Percentiles rank a stretch among this genome's conserved stretches.
These are phyloP conservation scores for Rhodocollybia butyracea DNA, from an alignment of 768 basidiomycete genomes.

Conservation along the genomic window DNA sequence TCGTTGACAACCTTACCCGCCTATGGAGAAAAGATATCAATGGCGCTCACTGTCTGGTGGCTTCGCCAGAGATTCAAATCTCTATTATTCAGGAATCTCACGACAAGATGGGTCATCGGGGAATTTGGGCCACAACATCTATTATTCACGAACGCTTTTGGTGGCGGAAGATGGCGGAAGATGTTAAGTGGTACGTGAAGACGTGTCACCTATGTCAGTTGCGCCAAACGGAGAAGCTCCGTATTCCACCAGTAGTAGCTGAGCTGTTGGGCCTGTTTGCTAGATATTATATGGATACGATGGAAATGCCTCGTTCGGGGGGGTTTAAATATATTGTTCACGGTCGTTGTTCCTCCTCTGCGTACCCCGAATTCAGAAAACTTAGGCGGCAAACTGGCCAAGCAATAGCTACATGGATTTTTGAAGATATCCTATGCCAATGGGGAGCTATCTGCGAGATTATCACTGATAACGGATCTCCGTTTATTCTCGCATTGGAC, in stretches of 20 bases:
- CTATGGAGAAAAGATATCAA: neutral
- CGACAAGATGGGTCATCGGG: conserved; percentile 10
- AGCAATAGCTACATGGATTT: conserved; percentile 21
- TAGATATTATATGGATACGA: conserved; percentile 24
- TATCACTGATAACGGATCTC: conserved; percentile 28
- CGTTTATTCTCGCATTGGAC: conserved; percentile 15
- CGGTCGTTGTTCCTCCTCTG: conserved; percentile 19
- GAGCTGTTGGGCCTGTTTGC: conserved; percentile 22
- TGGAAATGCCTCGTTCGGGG: conserved; percentile 21
- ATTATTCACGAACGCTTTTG: conserved; percentile 7
- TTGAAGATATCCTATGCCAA: conserved; percentile 21
- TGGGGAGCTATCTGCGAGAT: conserved; percentile 25
- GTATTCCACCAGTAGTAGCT: conserved; percentile 25
- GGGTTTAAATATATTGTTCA: conserved; percentile 23
- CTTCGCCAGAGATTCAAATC: neutral
- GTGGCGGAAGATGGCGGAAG: conserved; percentile 10
- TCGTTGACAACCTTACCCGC: neutral
- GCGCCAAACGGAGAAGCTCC: neutral
- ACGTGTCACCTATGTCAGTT: conserved; percentile 13
- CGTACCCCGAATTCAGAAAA: conserved; percentile 19
- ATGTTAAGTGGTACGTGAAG: conserved; percentile 9
- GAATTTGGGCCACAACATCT: neutral
- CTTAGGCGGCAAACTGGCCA: conserved; percentile 19
- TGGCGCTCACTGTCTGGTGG: neutral
- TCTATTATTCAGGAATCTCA: conserved; percentile 6